A percentile compares a stretch with the other conserved stretches of the same genome.
Evolutionary conservation across 2,329 filamentous ascomycete genomes (phyloP).

Genomic region (Pyrenophora seminiperda): DNA sequence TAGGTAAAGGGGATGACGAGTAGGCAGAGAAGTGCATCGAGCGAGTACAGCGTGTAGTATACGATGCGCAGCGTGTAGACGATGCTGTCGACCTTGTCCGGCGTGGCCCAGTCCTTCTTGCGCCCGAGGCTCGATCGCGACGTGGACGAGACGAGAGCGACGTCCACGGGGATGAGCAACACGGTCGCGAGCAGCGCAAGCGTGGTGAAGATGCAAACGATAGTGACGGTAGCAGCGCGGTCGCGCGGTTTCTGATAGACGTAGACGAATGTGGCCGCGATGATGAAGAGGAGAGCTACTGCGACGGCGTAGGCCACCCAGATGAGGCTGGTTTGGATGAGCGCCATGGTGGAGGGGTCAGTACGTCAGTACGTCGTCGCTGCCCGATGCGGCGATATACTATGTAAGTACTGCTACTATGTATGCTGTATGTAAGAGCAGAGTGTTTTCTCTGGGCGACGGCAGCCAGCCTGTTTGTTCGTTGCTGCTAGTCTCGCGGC

Average conservation of each 20-base stretch:
- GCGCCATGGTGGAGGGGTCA: conserved; percentile 56
- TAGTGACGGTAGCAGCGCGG: conserved; percentile 78
- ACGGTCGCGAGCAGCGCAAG: conserved; percentile 89
- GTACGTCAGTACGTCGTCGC: too few relatives aligned
- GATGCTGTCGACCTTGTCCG: conserved; percentile 77
- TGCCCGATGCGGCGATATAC: too few relatives aligned
- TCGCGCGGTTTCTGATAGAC: conserved; percentile 90
- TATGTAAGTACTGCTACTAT: neutral
- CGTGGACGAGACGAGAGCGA: conserved; percentile 91
- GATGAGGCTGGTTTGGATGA: conserved; percentile 87
- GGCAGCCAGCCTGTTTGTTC: conserved; percentile 4
- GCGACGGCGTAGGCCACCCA: conserved; percentile 93
- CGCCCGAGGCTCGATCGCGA: conserved; percentile 73
- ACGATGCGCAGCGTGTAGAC: conserved; percentile 81
- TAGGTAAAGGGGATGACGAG: conserved; percentile 93
- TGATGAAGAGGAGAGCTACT: conserved; percentile 73
- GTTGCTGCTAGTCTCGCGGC: conserved; percentile 1
- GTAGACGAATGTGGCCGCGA: conserved; percentile 84
- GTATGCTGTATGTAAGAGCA: neutral
- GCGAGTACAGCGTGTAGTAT: conserved; percentile 90
- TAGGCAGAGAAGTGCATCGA: conserved; percentile 88
- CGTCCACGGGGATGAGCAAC: conserved; percentile 90
- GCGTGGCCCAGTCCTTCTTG: conserved; percentile 95
- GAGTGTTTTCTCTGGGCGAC: too few relatives aligned
- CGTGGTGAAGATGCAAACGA: conserved; percentile 84